These are phyloP conservation scores for Dryas drummondii DNA, from an alignment of 306 rosid species.

Conservation along the genomic window DNA sequence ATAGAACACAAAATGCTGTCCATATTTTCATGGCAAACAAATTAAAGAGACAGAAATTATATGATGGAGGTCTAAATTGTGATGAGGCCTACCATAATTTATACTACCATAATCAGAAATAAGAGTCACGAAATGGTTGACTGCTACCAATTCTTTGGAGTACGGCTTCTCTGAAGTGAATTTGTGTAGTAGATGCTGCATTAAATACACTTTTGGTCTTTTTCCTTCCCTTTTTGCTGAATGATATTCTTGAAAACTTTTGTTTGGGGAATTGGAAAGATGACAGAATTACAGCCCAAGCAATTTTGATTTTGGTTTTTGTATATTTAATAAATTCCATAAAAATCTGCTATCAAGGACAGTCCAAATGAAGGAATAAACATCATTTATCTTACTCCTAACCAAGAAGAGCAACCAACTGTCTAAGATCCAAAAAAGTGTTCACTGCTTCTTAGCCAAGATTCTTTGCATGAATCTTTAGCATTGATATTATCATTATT, in stretches of 20 bases:
- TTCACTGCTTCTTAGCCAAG: not conserved
- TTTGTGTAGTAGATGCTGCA: not conserved
- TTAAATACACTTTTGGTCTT: too few species aligned
- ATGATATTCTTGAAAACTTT: not conserved
- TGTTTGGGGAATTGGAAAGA: not conserved
- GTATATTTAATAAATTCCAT: not conserved
- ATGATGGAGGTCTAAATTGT: not conserved
- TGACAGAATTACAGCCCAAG: conserved; percentile 9
- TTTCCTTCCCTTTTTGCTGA: not conserved
- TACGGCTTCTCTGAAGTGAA: conserved; percentile 5
- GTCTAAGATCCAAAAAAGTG: conserved; percentile 3
- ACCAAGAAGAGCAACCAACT: not conserved
- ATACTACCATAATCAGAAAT: not conserved
- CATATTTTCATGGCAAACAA: conserved; percentile 6
- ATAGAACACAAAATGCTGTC: not conserved
- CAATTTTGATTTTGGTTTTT: not conserved
- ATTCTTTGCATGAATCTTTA: not conserved
- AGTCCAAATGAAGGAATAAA: conserved; percentile 10
- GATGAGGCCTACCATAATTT: not conserved
- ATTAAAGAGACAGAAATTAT: not conserved
- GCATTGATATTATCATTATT: conserved; percentile 1
- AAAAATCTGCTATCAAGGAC: not conserved
- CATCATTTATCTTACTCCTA: not conserved
- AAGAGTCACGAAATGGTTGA: not conserved
- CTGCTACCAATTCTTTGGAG: not conserved